Evolutionary conservation across 371 early-diverging fungal genomes (phyloP).

Genomic region (Mortierella sp.): DNA sequence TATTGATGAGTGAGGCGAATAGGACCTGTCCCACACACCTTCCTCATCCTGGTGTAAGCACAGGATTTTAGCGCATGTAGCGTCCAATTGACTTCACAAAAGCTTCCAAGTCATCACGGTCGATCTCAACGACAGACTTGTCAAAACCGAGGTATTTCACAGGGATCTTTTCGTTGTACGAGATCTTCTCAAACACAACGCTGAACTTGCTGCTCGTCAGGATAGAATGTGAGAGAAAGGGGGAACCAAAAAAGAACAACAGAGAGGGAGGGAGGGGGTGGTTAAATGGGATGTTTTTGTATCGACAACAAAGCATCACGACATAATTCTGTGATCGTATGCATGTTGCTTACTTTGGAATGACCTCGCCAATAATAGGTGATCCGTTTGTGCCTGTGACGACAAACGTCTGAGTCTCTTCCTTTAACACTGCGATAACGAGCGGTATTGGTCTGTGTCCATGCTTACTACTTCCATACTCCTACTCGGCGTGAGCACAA

Average conservation of each 20-base stretch:
- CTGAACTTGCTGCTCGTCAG: conserved; percentile 44
- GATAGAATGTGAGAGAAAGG: neutral
- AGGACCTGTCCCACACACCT: too few species aligned
- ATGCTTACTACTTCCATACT: conserved; percentile 57
- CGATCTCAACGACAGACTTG: conserved; percentile 47
- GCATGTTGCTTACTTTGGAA: conserved; percentile 82
- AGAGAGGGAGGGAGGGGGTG: neutral
- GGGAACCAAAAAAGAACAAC: neutral
- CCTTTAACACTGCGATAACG: conserved; percentile 73
- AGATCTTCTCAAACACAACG: conserved; percentile 43
- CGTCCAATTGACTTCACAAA: conserved; percentile 43
- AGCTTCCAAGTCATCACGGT: conserved; percentile 43
- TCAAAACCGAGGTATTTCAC: conserved; percentile 38
- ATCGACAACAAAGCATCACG: too few species aligned
- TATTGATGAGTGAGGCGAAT: too few species aligned
- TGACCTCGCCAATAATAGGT: conserved; percentile 67
- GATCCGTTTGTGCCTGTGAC: conserved; percentile 77
- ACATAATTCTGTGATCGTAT: too few species aligned
- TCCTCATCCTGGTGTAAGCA: too few species aligned
- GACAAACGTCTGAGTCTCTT: conserved; percentile 68
- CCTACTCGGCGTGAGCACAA: conserved; percentile 44
- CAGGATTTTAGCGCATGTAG: conserved; percentile 47
- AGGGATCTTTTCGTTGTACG: conserved; percentile 45
- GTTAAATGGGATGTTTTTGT: neutral
- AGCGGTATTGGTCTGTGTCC: conserved; percentile 63